Base-by-base conservation (phyloP, 2,329 filamentous ascomycete species). In the Ceratocystis destructans region DNA sequence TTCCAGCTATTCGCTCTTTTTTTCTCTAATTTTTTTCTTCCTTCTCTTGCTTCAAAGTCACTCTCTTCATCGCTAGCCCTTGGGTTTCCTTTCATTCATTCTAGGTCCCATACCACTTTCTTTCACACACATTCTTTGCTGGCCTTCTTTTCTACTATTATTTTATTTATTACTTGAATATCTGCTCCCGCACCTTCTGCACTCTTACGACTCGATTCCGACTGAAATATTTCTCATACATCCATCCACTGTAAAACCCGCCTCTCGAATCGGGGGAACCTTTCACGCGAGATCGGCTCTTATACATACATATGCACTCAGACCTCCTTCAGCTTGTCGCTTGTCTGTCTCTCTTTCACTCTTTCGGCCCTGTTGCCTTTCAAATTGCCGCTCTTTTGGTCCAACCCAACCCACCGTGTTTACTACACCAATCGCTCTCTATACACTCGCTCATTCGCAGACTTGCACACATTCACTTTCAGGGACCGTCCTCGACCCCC, bases 1-100 rank as follows among this genome's bases (percentile, higher is more conserved):
- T 37, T 37, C 33, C 33, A 37, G 64, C 61, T 68, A n/a, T 64
- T 66, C 64, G 28, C 65, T 64, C 20, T 70, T 68, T 50, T 62
- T 37, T 62, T 64, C 50, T 66, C 50, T 67, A 67, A 61, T 70
- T 72, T 73, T 73, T 73, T 70, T 72, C 72, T 70, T 72, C 72
- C 75, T 77, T 77, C 73, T 72, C 75, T 78, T 77, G 74, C 74
- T 76, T 79, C 76, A 74, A 37, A 80, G 79, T 81, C 79, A 75
- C 76, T 81, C 79, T 75, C 79, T 81, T 80, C 74, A 73, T 72
- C 72, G 71, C 45, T 79, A 81, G 77, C 81, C 74, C 78, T 37
- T 37, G 75, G 76, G 74, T 74, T 70, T 74, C 74, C 76, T 78
- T 77, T 73, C 78, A 75, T 74, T 76, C 75, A 73, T 76, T 75